A percentile compares a stretch with the other conserved stretches of the same genome.
Evolutionary conservation across 2,329 filamentous ascomycete species (phyloP).

Genomic region (Aspergillus sp.): DNA sequence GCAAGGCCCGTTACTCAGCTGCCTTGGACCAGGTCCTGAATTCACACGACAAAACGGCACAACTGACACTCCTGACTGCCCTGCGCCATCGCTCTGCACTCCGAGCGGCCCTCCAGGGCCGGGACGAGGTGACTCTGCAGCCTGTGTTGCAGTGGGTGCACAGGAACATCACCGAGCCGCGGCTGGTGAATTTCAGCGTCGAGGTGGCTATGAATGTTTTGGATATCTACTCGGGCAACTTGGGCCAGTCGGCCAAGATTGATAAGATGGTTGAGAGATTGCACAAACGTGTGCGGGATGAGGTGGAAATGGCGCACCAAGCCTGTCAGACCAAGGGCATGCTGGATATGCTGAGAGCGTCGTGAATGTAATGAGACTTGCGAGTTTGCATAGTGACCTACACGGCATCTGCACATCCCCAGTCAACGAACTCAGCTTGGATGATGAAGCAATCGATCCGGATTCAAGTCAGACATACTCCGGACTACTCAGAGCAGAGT

Average conservation of each 20-base stretch:
- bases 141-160: conserved; percentile 81
- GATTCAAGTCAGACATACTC: too few species aligned
- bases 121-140: conserved; percentile 75
- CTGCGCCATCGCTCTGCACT: conserved; percentile 84
- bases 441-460: too few species aligned
- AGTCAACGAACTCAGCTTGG: too few species aligned
- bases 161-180: conserved; percentile 75
- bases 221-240: conserved; percentile 80
- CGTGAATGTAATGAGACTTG: conserved; percentile 10
- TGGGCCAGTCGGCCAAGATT: conserved; percentile 69
- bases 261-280: conserved; percentile 65
- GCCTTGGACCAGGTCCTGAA: conserved; percentile 77
- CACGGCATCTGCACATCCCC: too few species aligned
- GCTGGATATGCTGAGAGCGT: conserved; percentile 65
- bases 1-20: conserved; percentile 68
- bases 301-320: conserved; percentile 78
- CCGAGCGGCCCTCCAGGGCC: conserved; percentile 69
- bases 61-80: conserved; percentile 75
- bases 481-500: background rate
- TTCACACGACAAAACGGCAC: conserved; percentile 52
- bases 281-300: conserved; percentile 64
- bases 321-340: conserved; percentile 81
- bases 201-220: conserved; percentile 78
- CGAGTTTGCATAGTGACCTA: background rate
- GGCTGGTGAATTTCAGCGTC: conserved; percentile 73